Evolutionary conservation across 2,329 filamentous ascomycete genomes (phyloP), one percentile per base, ranked within the genome.

Genomic region (Cytospora piceicola): DNA sequence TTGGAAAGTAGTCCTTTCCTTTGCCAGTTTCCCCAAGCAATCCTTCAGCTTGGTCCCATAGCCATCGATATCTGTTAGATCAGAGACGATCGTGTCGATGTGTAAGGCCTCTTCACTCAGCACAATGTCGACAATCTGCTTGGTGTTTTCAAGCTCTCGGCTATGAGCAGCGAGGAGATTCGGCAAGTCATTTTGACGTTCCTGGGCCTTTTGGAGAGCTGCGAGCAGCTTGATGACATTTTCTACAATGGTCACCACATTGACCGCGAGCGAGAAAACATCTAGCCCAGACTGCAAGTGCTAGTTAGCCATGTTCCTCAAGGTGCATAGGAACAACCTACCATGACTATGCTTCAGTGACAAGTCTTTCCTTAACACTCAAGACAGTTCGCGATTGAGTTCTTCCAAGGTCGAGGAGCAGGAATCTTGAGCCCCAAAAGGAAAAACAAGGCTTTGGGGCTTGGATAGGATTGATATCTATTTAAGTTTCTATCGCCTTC

Each of bases 241-340:
- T 11, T 54, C 52, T 14, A 54, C 52, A 11, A 54, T 54, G 24
- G 52, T 29, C 52, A 54, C 52, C 27, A 54, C 52, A 32, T 54
- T 54, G 14, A 54, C 52, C 52, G 52, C 52, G 17, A 54, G 29
- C 24, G 52, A 54, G 9, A 54, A 15, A 30, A 54, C 24, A 4
- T 54, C 52, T n/a, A 20, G 52, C 27, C 22, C 39, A 46, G 39
- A 46, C 39, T 46, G 39, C 17, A 46, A n/a, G 7, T 46, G 7
- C 39, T n/a, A 5, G 14, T 46, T n/a, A 46, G 39, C 6, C 36
- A 39, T 11, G 36, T 11, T 17, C 39, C n/a, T 46, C 6, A 5
- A n/a, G 22, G 20, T 46, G 14, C 17, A 46, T 5, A n/a, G 39
- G 17, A 20, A 8, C 17, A 46, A 46, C 39, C 20, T n/a, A 46